Evolutionary conservation across 2,329 filamentous ascomycete species (phyloP).

Genomic region (Trichoderma sp.): DNA sequence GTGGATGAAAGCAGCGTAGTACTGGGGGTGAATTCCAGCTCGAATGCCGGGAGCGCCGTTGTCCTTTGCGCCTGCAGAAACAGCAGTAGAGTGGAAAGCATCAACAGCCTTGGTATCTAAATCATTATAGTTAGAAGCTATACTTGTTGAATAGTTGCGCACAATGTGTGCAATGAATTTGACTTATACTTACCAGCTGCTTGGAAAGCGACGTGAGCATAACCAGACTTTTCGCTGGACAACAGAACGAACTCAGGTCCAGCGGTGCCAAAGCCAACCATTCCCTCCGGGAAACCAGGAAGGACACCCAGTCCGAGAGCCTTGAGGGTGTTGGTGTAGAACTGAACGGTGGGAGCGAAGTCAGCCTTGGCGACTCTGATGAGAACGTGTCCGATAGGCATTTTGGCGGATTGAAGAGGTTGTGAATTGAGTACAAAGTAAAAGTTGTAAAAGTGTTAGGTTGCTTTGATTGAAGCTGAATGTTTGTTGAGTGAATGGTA

Average conservation of each 20-base stretch:
- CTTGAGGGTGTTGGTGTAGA: conserved; percentile 20
- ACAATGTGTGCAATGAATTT: fast-evolving
- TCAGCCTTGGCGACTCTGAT: conserved; percentile 13
- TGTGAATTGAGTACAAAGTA: background rate
- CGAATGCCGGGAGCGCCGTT: conserved; percentile 50
- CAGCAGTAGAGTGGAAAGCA: conserved; percentile 46
- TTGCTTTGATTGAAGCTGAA: background rate
- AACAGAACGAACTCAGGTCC: conserved; percentile 22
- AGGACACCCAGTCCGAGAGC: conserved; percentile 17
- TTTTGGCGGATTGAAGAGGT: background rate
- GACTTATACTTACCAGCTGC: conserved; percentile 8
- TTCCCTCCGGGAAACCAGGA: conserved; percentile 17
- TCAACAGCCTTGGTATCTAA: conserved; percentile 46
- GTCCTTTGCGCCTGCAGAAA: conserved; percentile 46
- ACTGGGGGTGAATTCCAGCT: conserved; percentile 45
- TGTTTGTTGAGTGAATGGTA: background rate
- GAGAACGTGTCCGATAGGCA: conserved; percentile 27
- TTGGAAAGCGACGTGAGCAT: conserved; percentile 18
- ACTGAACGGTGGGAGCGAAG: conserved; percentile 7
- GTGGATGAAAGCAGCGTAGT: conserved; percentile 51
- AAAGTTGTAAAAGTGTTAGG: background rate
- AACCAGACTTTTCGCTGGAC: background rate
- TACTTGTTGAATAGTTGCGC: background rate
- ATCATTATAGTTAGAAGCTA: background rate
- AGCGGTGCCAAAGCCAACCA: conserved; percentile 15